Evolutionary conservation across 2,329 filamentous ascomycete species (phyloP), one percentile per base, ranked within the genome.

Genomic region (Claviceps sp.): DNA sequence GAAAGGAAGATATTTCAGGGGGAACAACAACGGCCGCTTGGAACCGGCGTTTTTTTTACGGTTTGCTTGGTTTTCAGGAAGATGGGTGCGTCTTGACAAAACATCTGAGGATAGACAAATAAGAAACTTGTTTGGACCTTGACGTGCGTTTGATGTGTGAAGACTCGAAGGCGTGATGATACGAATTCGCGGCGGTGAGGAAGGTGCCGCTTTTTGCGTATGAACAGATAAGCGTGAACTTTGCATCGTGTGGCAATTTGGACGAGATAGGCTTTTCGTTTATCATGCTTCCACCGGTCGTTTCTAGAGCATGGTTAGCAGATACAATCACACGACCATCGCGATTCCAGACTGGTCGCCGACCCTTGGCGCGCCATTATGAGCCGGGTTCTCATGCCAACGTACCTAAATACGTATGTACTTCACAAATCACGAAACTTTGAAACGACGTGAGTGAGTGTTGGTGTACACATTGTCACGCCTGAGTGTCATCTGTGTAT

Each of bases 11-110:
- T 22, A 62, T 65, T 64, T 69, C 63, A 66, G 63, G 68, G 62
- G 67, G 42, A 4, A 11, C 14, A 14, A 65, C 66, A 65, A 66
- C 66, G 67, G 67, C 66, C 66, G 65, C 68, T 70, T 67, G 68
- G 67, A 69, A 70, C 62, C 61, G 69, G 70, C 70, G 69, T 71
- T 70, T 66, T 71, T 70, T 66, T 65, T n/a, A 67, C 66, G 68
- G 67, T 65, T 68, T 70, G 67, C 67, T 70, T 68, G 68, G 64
- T 66, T 70, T 69, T 65, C 61, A 64, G 66, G 66, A 69, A 64
- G 63, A 67, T 66, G 60, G 60, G 66, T 66, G 62, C 65, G 62
- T 69, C 63, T 69, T 69, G 64, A 68, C 66, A 65, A 70, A 65
- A 69, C 62, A 65, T 66, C 61, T 62, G 64, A 64, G 63, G 63